phyloP scores from a whole-genome alignment of 169 alveolate genomes.

The Eimeria necatrix region DNA sequence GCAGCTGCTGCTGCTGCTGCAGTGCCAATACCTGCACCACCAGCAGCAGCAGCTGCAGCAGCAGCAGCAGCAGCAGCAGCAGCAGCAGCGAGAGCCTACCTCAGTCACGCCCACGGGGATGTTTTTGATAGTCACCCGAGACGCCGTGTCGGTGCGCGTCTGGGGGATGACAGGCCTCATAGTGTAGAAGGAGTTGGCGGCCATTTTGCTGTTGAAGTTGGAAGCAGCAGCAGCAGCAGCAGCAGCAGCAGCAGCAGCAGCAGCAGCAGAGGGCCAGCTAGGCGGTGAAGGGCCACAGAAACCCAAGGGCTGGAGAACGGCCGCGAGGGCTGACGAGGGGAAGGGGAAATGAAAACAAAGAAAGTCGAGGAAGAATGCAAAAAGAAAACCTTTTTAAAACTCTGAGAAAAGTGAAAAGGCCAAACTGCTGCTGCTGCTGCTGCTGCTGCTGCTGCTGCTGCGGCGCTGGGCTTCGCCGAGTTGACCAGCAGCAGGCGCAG shows the following conservation, averaged over 20 bases:
- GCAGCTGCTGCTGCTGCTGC: not conserved
- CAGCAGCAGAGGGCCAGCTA: not conserved
- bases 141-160: constrained; percentile 60
- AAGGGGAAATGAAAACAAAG: too few relatives aligned
- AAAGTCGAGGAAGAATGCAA: too few relatives aligned
- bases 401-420: too few relatives aligned
- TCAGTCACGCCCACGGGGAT: constrained; percentile 80
- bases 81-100: constrained; percentile 26
- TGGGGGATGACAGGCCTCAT: constrained; percentile 81
- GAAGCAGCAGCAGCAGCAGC: not conserved
- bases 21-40: not conserved
- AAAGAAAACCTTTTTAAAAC: too few relatives aligned
- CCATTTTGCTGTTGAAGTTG: not conserved
- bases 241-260: not conserved
- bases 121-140: constrained; percentile 74
- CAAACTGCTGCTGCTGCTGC: too few relatives aligned
- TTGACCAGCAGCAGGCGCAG: too few relatives aligned
- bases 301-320: not conserved
- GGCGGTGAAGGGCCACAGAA: not conserved
- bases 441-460: too few relatives aligned
- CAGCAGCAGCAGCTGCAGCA: not conserved
- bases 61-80: not conserved
- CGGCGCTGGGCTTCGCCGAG: too few relatives aligned
- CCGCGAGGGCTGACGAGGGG: too few relatives aligned
- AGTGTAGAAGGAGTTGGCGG: constrained; percentile 54